Base-by-base conservation (phyloP, 306 rosid species). In the Malus fusca region DNA sequence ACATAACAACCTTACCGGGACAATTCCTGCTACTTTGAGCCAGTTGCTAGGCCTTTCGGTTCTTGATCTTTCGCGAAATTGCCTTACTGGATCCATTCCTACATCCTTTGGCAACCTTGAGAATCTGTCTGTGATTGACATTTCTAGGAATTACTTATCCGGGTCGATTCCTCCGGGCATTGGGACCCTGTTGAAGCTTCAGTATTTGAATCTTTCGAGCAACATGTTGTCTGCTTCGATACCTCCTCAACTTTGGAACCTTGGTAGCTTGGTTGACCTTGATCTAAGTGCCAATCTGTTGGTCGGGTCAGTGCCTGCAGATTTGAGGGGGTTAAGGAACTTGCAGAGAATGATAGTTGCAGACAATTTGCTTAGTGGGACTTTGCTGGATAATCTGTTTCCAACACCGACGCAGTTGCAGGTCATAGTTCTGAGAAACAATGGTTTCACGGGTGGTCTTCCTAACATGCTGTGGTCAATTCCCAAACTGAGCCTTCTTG, bases 281-380 rank as follows among this genome's bases (percentile, higher is more conserved):
- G 98, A 92, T 82, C 90, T 95, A 56, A 85, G 96, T 78, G 75
- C 71, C 78, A 95, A 95, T 87, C 71, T 81, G 56, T 86, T 94
- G 67, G 69, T 80, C 2, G 93, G 92, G 9, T 31, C 82, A 11
- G 44, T 88, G 77, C 88, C 90, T 65, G 59, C 21, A n/a, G 91
- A 74, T 70, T 88, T 91, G 75, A 85, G 70, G 23, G 86, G 85
- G 66, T 78, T 88, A 71, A 87, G 81, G 81, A 90, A 67, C 91
- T 85, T 94, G 92, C 81, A 12, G 67, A 86, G 66, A 77, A 35
- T 93, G 86, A 21, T 81, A 42, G 77, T 93, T 30, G 81, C 83
- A 22, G 83, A 78, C 75, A 91, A 87, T 84, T 83, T 71, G 42
- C 88, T 93, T 18, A 62, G 52, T 35, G 97, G 96, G 69, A 64